Conservation (phyloP, 768 basidiomycete genomes). For the Suillus plorans region DNA sequence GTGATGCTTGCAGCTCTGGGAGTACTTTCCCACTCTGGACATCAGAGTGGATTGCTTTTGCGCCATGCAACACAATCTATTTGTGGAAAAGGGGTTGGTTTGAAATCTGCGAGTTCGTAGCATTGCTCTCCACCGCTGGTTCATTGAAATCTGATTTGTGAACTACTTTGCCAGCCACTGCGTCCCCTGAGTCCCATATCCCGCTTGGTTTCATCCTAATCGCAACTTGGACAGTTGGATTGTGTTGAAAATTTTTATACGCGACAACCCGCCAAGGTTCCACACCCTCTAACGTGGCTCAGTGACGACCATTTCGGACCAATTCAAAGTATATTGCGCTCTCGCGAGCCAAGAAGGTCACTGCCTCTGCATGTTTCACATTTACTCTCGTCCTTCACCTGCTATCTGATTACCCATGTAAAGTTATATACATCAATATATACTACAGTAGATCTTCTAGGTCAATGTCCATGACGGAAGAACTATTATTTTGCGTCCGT, state of each 20-base stretch:
- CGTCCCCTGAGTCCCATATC: background rate
- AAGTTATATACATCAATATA: background rate
- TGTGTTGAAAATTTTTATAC: background rate
- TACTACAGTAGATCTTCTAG: slow-evolving; percentile 23
- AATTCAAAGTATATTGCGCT: background rate
- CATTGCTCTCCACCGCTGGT: background rate
- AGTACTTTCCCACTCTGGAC: background rate
- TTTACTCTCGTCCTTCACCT: background rate
- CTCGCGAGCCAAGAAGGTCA: background rate
- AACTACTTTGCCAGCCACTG: background rate
- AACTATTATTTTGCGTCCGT: slow-evolving; percentile 11
- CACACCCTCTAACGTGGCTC: background rate
- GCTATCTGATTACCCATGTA: background rate
- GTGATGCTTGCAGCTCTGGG: background rate
- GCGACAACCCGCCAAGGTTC: background rate
- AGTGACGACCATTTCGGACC: background rate
- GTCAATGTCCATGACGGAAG: slow-evolving; percentile 30
- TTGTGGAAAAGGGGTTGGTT: slow-evolving; percentile 1
- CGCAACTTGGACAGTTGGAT: background rate
- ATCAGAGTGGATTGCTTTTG: slow-evolving; percentile 12
- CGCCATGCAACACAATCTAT: slow-evolving; percentile 7
- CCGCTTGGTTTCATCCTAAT: background rate
- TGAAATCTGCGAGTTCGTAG: background rate
- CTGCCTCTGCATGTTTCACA: background rate
- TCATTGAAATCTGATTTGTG: slow-evolving; percentile 7